Conservation (phyloP, 208 protist genomes). For the Crithidia fasciculata region DNA sequence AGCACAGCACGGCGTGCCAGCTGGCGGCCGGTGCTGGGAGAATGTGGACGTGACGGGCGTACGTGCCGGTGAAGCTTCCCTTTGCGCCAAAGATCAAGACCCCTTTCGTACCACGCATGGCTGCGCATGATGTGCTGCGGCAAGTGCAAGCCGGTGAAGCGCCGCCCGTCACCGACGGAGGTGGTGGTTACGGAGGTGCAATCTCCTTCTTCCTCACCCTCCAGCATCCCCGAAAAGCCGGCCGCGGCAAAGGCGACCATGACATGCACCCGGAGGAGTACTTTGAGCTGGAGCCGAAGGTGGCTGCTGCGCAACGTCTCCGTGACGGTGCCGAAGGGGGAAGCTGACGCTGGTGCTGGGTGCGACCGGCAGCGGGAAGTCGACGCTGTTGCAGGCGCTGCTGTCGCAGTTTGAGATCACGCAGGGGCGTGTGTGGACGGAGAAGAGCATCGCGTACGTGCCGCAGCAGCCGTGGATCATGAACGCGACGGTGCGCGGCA, state of each 20-base stretch:
- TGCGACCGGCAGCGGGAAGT: slow-evolving; percentile 78
- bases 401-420: slow-evolving; percentile 44
- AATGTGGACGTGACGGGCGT: slow-evolving; percentile 55
- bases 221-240: too few relatives aligned
- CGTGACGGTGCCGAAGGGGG: slow-evolving; percentile 44
- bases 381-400: slow-evolving; percentile 53
- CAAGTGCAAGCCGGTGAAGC: slow-evolving; percentile 19
- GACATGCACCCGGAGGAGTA: slow-evolving; percentile 3
- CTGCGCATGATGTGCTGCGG: slow-evolving; percentile 41
- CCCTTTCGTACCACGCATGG: slow-evolving; percentile 6
- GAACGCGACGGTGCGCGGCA: slow-evolving; percentile 89
- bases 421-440: slow-evolving; percentile 29
- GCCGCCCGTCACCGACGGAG: neutral
- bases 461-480: slow-evolving; percentile 91
- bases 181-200: neutral
- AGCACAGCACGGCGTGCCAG: slow-evolving; percentile 29
- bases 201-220: neutral
- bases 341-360: slow-evolving; percentile 74
- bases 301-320: slow-evolving; percentile 46
- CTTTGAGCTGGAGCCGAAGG: slow-evolving; percentile 44
- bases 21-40: slow-evolving; percentile 49
- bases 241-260: neutral
- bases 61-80: slow-evolving; percentile 62
- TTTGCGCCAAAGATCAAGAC: slow-evolving; percentile 33
- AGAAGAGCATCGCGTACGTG: slow-evolving; percentile 75